phyloP scores from a whole-genome alignment of 176 grass and related monocot genomes.

The Lolium multiflorum region DNA sequence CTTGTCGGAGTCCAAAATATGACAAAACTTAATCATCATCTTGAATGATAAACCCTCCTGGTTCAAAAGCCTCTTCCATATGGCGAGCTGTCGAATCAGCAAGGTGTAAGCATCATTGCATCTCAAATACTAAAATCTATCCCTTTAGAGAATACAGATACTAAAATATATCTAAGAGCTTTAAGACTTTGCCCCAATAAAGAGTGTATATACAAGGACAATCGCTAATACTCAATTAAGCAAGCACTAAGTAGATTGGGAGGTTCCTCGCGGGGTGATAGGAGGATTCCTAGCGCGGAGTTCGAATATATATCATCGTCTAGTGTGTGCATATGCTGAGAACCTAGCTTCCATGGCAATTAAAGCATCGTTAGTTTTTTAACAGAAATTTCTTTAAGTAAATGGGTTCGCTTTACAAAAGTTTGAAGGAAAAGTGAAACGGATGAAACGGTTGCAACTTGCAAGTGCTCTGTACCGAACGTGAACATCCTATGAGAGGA shows the following conservation, averaged over 20 bases:
- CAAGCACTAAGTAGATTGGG: constrained; percentile 8
- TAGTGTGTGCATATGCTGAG: constrained; percentile 21
- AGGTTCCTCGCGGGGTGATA: constrained; percentile 10
- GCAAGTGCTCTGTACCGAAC: constrained; percentile 47
- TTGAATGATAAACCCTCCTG: constrained; percentile 27
- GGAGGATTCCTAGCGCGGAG: not conserved
- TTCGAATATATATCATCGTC: not conserved
- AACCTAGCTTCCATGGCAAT: constrained; percentile 33
- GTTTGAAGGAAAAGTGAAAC: constrained; percentile 7
- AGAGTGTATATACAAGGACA: constrained; percentile 24
- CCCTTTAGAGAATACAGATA: not conserved
- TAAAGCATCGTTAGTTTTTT: not conserved
- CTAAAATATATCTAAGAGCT: not conserved
- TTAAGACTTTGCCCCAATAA: constrained; percentile 8
- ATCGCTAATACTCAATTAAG: constrained; percentile 34
- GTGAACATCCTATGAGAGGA: constrained; percentile 40
- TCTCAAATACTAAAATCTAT: constrained; percentile 21
- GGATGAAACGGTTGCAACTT: constrained; percentile 39
- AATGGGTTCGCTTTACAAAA: constrained; percentile 39
- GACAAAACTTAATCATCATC: constrained; percentile 22
- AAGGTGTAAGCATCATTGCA: constrained; percentile 23
- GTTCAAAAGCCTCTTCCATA: not conserved
- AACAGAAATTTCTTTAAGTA: not conserved
- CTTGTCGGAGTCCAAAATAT: constrained; percentile 24
- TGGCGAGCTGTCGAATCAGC: constrained; percentile 22